Evolutionary conservation across 768 basidiomycete species (phyloP).

Genomic region (Lentinula sp.): DNA sequence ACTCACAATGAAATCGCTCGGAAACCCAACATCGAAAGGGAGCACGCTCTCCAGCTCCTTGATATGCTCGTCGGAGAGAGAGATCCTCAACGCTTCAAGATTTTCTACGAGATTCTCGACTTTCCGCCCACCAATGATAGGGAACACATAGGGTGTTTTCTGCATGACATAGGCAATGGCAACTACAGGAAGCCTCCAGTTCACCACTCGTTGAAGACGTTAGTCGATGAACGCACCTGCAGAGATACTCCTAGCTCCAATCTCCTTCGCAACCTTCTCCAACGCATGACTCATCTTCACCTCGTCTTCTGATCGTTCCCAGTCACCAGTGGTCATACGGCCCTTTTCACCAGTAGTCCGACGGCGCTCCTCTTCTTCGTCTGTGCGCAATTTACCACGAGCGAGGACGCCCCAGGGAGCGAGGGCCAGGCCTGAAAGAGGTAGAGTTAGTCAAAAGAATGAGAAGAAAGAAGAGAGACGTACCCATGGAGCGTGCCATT

Average conservation of each 20-base stretch:
- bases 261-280: slow-evolving; percentile 29
- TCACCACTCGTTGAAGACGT: background rate
- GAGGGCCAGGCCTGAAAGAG: slow-evolving; percentile 19
- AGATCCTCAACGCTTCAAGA: slow-evolving; percentile 35
- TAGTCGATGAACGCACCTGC: slow-evolving; percentile 18
- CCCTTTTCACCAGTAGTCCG: slow-evolving; percentile 23
- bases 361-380: slow-evolving; percentile 23
- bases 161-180: slow-evolving; percentile 30
- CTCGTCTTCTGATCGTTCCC: slow-evolving; percentile 16
- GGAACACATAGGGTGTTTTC: slow-evolving; percentile 40
- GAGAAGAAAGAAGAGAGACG: slow-evolving; percentile 9
- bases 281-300: slow-evolving; percentile 22
- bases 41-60: slow-evolving; percentile 25
- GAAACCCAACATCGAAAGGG: slow-evolving; percentile 7
- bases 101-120: slow-evolving; percentile 35
- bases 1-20: slow-evolving; percentile 5
- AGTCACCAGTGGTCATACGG: slow-evolving; percentile 12
- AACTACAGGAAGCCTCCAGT: background rate
- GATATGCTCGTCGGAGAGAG: slow-evolving; percentile 31
- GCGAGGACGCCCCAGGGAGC: slow-evolving; percentile 32
- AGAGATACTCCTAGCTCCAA: slow-evolving; percentile 28
- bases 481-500: slow-evolving; percentile 22
- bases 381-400: slow-evolving; percentile 21
- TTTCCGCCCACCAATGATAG: slow-evolving; percentile 36
- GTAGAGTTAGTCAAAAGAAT: slow-evolving; percentile 12